Evolutionary conservation across 106 monocot species (phyloP), one percentile per base, ranked within the genome.

Genomic region (Dioscorea zingiberensis): DNA sequence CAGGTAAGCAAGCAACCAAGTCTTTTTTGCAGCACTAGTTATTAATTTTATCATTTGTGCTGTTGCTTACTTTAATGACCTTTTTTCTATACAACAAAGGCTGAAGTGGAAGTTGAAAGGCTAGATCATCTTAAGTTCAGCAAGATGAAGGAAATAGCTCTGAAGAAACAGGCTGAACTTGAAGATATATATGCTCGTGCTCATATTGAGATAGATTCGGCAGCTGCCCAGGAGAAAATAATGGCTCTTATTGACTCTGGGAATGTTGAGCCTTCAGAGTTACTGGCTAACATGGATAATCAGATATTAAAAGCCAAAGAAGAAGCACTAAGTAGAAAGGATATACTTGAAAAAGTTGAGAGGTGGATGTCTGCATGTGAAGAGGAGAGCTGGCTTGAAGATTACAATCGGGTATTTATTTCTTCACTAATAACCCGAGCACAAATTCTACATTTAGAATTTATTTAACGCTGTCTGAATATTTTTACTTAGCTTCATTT

Each of bases 331-430:
- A 85, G 88, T 60, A 69, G 93, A 72, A 93, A 83, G 63, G 93
- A 93, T 1, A 88, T 93, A 70, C 47, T 93, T 63, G 93, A 93
- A 49, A 85, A 88, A 65, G 85, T 93, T 74, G 85, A 93, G 48
- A 85, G 71, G 65, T 93, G 88, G 85, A 83, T 88, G 85, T 88
- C 75, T n/a, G 82, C 88, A 21, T 93, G 93, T 67, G 93, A 93
- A 78, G 93, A 93, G 74, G 93, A 93, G 64, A 93, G 88, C 83
- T 93, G 93, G 93, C 83, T 88, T 77, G 93, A 93, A 32, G 93
- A 93, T 69, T 93, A 93, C 54, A 93, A 68, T 78, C 76, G 85
- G 80, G 93, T 93, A 84, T 32, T 16, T 38, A 38, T 2, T n/a
- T n/a, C n/a, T n/a, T n/a, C n/a, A n/a, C n/a, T n/a, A n/a, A n/a